A percentile compares a stretch with the other conserved stretches of the same genome.
These are phyloP conservation scores for Bryoerythrophyllum caledonicum DNA, from an alignment of 225 moss, liverwort and hornwort species.

Conservation along the genomic window DNA sequence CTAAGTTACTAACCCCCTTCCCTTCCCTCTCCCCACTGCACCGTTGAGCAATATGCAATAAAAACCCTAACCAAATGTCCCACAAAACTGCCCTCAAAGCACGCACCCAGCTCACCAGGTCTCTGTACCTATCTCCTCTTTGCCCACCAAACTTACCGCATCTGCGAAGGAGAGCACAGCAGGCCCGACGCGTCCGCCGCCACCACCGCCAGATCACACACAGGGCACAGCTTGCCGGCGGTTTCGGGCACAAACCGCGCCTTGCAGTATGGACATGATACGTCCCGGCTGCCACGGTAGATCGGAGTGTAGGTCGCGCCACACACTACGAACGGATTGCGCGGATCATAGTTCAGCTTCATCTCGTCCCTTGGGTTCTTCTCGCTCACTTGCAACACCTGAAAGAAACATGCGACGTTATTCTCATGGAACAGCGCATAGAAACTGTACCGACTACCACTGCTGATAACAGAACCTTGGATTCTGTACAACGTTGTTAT, in stretches of 20 bases:
- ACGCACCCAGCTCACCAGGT: constrained; percentile 22
- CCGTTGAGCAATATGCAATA: constrained; percentile 25
- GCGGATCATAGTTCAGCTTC: constrained; percentile 87
- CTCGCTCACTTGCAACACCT: constrained; percentile 86
- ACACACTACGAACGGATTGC: constrained; percentile 94
- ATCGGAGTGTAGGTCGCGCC: constrained; percentile 86
- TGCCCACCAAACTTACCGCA: constrained; percentile 64
- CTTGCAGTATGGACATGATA: constrained; percentile 87
- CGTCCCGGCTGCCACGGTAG: constrained; percentile 89
- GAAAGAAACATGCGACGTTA: constrained; percentile 14
- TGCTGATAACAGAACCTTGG: neutral
- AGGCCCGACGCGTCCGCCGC: constrained; percentile 92
- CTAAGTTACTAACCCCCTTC: constrained; percentile 12
- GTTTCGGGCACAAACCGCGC: constrained; percentile 84
- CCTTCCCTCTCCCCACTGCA: neutral
- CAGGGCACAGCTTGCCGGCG: constrained; percentile 71
- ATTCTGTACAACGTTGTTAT: neutral
- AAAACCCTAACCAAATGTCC: constrained; percentile 19
- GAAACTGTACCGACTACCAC: neutral
- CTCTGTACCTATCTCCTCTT: constrained; percentile 15
- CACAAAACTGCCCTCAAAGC: constrained; percentile 39
- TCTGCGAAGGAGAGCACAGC: constrained; percentile 85
- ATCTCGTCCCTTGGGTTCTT: constrained; percentile 74
- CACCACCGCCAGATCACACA: constrained; percentile 86
- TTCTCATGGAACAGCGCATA: neutral